Percentiles rank a stretch among this genome's conserved stretches.
Evolutionary conservation across 495 filamentous ascomycete species (phyloP).

Genomic region (Astrocystis sublimbata): DNA sequence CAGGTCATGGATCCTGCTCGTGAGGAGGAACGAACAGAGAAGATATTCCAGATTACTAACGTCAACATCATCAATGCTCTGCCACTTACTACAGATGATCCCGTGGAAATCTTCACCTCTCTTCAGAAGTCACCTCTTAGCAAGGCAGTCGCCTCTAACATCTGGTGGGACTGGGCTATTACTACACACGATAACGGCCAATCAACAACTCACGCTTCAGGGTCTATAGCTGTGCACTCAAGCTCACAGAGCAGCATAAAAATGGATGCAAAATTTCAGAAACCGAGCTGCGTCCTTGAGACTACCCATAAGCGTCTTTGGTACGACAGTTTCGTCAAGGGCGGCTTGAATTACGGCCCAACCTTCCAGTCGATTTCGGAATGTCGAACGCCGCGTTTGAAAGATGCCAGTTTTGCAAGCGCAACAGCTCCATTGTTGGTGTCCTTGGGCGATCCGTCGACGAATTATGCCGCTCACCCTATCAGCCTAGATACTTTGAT

Average conservation of each 20-base stretch:
- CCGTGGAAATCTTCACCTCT: slow-evolving; percentile 33
- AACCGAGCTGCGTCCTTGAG: not conserved
- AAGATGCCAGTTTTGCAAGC: not conserved
- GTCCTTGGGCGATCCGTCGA: not conserved
- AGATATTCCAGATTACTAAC: slow-evolving; percentile 41
- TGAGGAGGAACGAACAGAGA: slow-evolving; percentile 37
- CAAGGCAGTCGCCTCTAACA: slow-evolving; percentile 24
- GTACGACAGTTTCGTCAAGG: slow-evolving; percentile 1
- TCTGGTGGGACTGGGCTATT: slow-evolving; percentile 40
- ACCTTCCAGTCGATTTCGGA: not conserved
- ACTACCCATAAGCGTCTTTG: not conserved
- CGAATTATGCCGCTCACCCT: not conserved
- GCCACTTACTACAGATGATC: slow-evolving; percentile 22
- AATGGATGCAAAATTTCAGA: not conserved
- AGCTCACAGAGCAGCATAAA: slow-evolving; percentile 23
- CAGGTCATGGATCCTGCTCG: no score
- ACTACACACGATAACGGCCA: slow-evolving; percentile 19
- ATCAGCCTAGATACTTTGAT: no score
- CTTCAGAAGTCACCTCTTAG: slow-evolving; percentile 26
- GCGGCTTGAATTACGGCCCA: slow-evolving; percentile 1
- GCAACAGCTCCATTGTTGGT: not conserved
- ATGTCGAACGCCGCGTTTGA: slow-evolving; percentile 1
- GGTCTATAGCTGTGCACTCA: not conserved
- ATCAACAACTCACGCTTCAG: slow-evolving; percentile 33
- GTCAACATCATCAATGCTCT: slow-evolving; percentile 29